A percentile compares a stretch with the other conserved stretches of the same genome.
These are phyloP conservation scores for Hypoxylon sp. DNA, from an alignment of 2,329 filamentous ascomycete genomes.

Conservation along the genomic window DNA sequence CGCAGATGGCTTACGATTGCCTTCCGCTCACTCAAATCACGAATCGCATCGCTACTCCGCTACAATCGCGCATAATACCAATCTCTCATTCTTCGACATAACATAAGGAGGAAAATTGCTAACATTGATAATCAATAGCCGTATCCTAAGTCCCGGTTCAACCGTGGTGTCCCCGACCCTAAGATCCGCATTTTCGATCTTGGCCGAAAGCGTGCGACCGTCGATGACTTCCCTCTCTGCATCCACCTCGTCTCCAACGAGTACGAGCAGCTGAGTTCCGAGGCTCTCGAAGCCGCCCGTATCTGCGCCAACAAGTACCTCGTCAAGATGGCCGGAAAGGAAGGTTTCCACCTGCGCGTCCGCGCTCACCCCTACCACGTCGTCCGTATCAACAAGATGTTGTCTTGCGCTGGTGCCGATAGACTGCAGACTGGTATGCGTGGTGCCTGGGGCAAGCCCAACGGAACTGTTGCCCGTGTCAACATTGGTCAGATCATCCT, in stretches of 20 bases:
- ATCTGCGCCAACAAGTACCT: slow-evolving; percentile 99
- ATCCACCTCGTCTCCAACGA: slow-evolving; percentile 99
- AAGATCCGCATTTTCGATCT: slow-evolving; percentile 99
- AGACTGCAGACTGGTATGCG: slow-evolving; percentile 99
- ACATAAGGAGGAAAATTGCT: slow-evolving; percentile 49
- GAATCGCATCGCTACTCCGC: slow-evolving; percentile 15
- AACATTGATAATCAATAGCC: slow-evolving; percentile 80
- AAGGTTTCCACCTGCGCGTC: slow-evolving; percentile 80
- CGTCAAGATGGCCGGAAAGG: slow-evolving; percentile 80
- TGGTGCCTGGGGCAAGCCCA: slow-evolving; percentile 99
- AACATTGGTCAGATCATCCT: slow-evolving; percentile 99
- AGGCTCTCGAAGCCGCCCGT: slow-evolving; percentile 99
- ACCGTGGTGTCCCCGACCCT: slow-evolving; percentile 94
- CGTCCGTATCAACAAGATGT: slow-evolving; percentile 99
- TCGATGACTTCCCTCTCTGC: slow-evolving; percentile 99
- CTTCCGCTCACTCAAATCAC: slow-evolving; percentile 4
- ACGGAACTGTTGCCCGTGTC: slow-evolving; percentile 98
- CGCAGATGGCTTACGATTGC: slow-evolving; percentile 30
- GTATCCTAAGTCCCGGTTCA: slow-evolving; percentile 99
- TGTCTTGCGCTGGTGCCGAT: slow-evolving; percentile 99
- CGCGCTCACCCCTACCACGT: slow-evolving; percentile 99
- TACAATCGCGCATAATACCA: slow-evolving; percentile 16
- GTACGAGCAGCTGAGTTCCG: slow-evolving; percentile 99
- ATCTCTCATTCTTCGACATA: not conserved
- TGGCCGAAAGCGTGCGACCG: slow-evolving; percentile 97